A percentile compares a stretch with the other conserved stretches of the same genome.
phyloP scores from a whole-genome alignment of 2,329 filamentous ascomycete genomes.

The Diaporthe capsici region DNA sequence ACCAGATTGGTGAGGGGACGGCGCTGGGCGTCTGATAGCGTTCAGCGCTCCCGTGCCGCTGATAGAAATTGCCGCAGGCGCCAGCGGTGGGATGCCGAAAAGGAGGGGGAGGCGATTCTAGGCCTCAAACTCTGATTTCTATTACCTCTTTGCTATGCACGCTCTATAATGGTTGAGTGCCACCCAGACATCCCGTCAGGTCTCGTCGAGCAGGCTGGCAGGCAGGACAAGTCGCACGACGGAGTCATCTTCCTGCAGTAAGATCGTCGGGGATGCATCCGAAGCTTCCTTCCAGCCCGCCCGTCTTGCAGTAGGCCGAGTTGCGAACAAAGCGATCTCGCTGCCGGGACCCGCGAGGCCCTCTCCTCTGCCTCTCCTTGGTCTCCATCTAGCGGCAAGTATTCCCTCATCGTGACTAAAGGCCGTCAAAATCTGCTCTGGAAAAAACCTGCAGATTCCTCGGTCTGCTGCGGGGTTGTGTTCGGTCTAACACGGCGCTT shows the following conservation, averaged over 20 bases:
- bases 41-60: not conserved
- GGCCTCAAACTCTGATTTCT: slow-evolving; percentile 29
- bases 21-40: slow-evolving; percentile 3
- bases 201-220: not conserved
- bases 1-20: not conserved
- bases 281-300: not conserved
- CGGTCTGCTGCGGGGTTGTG: not conserved
- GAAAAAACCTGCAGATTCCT: not conserved
- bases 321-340: slow-evolving; percentile 5
- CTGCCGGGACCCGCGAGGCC: not conserved
- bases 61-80: slow-evolving; percentile 24
- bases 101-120: slow-evolving; percentile 22
- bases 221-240: not conserved
- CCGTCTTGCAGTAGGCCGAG: slow-evolving; percentile 6
- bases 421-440: not conserved
- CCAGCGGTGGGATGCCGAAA: slow-evolving; percentile 12
- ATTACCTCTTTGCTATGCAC: slow-evolving; percentile 30
- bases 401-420: not conserved
- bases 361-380: not conserved
- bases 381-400: not conserved
- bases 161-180: slow-evolving; percentile 14
- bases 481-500: not conserved
- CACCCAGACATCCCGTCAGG: not conserved
- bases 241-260: slow-evolving; percentile 11
- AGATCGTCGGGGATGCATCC: slow-evolving; percentile 30